Conservation (phyloP, 2,329 filamentous ascomycete species). For the Periconia sp. region DNA sequence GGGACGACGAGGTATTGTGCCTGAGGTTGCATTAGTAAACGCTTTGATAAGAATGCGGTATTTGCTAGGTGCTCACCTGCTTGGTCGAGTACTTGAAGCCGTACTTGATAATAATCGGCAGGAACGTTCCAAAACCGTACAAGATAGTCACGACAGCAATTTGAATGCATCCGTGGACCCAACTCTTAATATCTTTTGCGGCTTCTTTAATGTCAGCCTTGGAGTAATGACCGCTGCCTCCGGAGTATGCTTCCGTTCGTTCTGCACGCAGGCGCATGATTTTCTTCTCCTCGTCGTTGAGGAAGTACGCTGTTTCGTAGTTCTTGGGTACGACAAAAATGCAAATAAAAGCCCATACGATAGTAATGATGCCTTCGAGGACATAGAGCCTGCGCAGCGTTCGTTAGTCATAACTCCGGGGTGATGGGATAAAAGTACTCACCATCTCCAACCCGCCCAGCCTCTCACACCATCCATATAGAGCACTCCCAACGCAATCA, state of each 20-base stretch:
- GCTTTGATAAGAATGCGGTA: conserved; percentile 21
- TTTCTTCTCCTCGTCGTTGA: conserved; percentile 35
- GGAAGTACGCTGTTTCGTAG: conserved; percentile 42
- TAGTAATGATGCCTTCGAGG: conserved; percentile 38
- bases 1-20: conserved; percentile 49
- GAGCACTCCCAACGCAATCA: conserved; percentile 36
- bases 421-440: conserved; percentile 1
- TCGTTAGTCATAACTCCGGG: no score
- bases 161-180: conserved; percentile 44
- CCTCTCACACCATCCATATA: conserved; percentile 35
- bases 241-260: conserved; percentile 37
- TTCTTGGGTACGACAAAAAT: conserved; percentile 39
- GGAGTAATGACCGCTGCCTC: conserved; percentile 33
- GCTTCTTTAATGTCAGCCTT: conserved; percentile 40
- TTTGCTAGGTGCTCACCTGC: no score
- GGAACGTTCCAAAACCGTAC: conserved; percentile 51
- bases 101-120: conserved; percentile 51
- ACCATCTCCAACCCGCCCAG: conserved; percentile 37
- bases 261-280: conserved; percentile 37
- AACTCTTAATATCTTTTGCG: conserved; percentile 39
- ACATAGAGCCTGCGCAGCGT: conserved; percentile 30
- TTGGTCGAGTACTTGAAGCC: conserved; percentile 48
- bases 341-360: conserved; percentile 33
- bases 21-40: conserved; percentile 8
- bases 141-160: conserved; percentile 49